A percentile compares a stretch with the other conserved stretches of the same genome.
Evolutionary conservation across 345 rosid genomes (phyloP).

Genomic region (Pistacia integerrima): DNA sequence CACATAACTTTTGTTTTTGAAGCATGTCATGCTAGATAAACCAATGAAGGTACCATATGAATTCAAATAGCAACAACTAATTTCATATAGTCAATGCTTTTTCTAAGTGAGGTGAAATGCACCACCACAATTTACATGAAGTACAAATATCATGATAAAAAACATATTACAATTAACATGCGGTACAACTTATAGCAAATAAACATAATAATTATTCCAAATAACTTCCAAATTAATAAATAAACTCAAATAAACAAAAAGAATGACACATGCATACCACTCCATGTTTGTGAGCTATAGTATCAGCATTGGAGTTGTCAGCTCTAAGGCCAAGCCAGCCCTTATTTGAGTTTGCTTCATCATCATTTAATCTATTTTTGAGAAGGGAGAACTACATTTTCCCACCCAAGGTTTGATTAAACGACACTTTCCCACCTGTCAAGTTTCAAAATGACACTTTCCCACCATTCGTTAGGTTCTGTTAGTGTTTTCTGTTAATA

Average conservation of each 20-base stretch:
- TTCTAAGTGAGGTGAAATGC: neutral
- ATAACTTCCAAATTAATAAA: neutral
- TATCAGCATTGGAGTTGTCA: conserved; percentile 68
- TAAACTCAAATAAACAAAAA: neutral
- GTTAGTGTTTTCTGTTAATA: too few species aligned
- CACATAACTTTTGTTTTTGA: neutral
- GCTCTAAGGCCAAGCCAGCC: conserved; percentile 75
- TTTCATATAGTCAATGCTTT: neutral
- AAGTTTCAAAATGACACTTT: too few species aligned
- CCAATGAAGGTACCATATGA: neutral
- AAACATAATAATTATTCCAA: neutral
- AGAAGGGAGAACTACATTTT: conserved; percentile 29
- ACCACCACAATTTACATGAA: neutral
- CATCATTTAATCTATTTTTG: conserved; percentile 64
- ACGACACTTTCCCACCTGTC: too few species aligned
- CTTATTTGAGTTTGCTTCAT: conserved; percentile 60
- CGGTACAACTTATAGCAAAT: neutral
- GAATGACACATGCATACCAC: conserved; percentile 58
- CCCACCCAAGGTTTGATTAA: too few species aligned
- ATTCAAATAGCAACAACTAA: neutral
- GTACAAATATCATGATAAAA: neutral
- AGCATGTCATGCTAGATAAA: conserved; percentile 1
- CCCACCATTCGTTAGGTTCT: too few species aligned
- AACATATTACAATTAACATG: neutral
- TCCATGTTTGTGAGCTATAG: conserved; percentile 91